A percentile compares a stretch with the other conserved stretches of the same genome.
Conservation (phyloP, 352 stramenopile genomes). For the Phytophthora cactorum region DNA sequence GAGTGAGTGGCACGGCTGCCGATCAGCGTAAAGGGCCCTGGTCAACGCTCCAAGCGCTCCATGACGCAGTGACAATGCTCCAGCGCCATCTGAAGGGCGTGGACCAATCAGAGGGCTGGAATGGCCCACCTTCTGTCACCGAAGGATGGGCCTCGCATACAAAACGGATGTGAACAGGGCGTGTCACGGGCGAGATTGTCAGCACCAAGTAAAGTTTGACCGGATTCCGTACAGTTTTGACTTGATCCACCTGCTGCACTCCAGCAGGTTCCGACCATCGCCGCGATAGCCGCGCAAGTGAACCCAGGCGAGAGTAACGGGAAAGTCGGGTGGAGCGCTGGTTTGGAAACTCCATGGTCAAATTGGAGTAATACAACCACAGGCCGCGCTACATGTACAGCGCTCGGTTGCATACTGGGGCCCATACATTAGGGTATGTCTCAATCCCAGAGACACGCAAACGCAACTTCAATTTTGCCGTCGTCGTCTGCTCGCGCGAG, state of each 20-base stretch:
- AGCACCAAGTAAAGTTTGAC: slow-evolving; percentile 10
- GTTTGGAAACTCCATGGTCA: no score
- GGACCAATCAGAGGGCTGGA: slow-evolving; percentile 17
- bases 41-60: slow-evolving; percentile 4
- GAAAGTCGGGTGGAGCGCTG: background rate
- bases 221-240: slow-evolving; percentile 13
- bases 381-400: no score
- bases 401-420: background rate
- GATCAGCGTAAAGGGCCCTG: slow-evolving; percentile 19
- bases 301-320: background rate
- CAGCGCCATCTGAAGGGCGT: slow-evolving; percentile 16
- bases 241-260: slow-evolving; percentile 9
- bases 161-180: slow-evolving; percentile 18
- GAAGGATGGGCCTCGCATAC: slow-evolving; percentile 24
- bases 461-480: slow-evolving; percentile 28
- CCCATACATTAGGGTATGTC: background rate
- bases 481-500: slow-evolving; percentile 13
- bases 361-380: no score
- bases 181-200: slow-evolving; percentile 15
- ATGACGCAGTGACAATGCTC: slow-evolving; percentile 9
- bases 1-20: slow-evolving; percentile 21
- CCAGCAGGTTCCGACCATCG: slow-evolving; percentile 1
- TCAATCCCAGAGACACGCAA: slow-evolving; percentile 21
- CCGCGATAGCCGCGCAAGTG: background rate
- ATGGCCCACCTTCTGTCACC: slow-evolving; percentile 30